Base-by-base conservation (phyloP, 2,329 filamentous ascomycete species). In the Blastomyces percursus region DNA sequence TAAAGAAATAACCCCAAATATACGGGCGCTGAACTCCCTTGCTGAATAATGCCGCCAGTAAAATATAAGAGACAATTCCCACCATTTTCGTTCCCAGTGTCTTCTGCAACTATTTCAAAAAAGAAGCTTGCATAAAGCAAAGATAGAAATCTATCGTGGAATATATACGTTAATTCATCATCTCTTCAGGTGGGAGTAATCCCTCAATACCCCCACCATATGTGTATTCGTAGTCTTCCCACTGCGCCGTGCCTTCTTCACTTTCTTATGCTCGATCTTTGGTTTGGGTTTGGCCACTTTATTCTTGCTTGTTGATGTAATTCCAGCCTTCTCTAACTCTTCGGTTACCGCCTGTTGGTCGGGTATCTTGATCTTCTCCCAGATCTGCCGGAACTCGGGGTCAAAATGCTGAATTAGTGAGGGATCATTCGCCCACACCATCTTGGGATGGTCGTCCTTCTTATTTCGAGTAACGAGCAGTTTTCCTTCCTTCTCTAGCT, bases 381-480 rank as follows among this genome's bases (percentile, higher is more conserved):
- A 99, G 77, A 93, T 88, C 64, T 80, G 79, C 73, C 87, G 83
- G 74, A 97, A 96, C 73, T 96, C 91, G 9, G 83, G 78, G 71
- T 96, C 91, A 68, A 97, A 86, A 44, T 79, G 74, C 71, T 91
- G 83, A 69, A 86, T 84, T 60, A 96, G 82, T 14, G 85, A 87
- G 16, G 91, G 84, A 69, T 96, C 90, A 74, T 99, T 90, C 60
- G 87, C 82, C 91, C 92, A 97, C 61, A 99, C 86, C 78, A 88
- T 90, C 69, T 87, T 86, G 1, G 93, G 87, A 68, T 89, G 84
- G 71, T 89, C 88, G 73, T 97, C 93, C 79, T 97, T 97, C 77
- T 94, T 95, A 62, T 92, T 92, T 65, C 92, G 85, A 27, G 90
- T 89, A 6, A 96, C 90, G 44, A 97, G 81, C 55, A 97, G 81